Percentiles rank a stretch among this genome's conserved stretches.
These are phyloP conservation scores for Prunus yedoensis DNA, from an alignment of 331 rosid genomes.

Conservation along the genomic window DNA sequence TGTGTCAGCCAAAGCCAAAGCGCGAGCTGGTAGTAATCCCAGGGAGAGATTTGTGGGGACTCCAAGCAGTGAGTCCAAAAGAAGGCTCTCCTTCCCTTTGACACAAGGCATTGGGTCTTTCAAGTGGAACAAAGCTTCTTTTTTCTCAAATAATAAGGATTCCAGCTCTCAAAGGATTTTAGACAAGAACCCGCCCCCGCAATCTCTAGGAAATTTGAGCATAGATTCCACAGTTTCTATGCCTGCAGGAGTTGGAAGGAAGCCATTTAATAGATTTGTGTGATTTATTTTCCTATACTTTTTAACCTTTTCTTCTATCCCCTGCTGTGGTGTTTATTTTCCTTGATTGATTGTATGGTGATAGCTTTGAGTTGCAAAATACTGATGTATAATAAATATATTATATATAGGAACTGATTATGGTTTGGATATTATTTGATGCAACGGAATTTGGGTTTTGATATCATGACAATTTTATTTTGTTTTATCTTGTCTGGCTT, in stretches of 20 bases:
- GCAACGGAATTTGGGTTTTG: too few relatives aligned
- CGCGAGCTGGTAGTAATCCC: conserved; percentile 63
- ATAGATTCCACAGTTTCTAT: conserved; percentile 80
- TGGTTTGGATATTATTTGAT: too few relatives aligned
- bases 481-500: too few relatives aligned
- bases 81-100: conserved; percentile 78
- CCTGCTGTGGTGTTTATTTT: conserved; percentile 36
- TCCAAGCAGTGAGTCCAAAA: conserved; percentile 70
- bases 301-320: conserved; percentile 26
- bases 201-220: conserved; percentile 64
- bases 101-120: conserved; percentile 72
- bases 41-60: conserved; percentile 76
- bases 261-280: conserved; percentile 97
- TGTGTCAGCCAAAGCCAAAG: conserved; percentile 78
- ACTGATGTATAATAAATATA: conserved; percentile 40
- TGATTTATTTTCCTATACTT: conserved; percentile 53
- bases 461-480: too few relatives aligned
- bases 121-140: conserved; percentile 72
- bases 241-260: conserved; percentile 78
- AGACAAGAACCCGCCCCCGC: conserved; percentile 63
- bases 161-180: conserved; percentile 42
- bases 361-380: conserved; percentile 50
- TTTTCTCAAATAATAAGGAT: conserved; percentile 57
- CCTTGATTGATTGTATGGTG: conserved; percentile 44
- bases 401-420: too few relatives aligned